Evolutionary conservation across 768 basidiomycete genomes (phyloP), one percentile per base, ranked within the genome.

Genomic region (Lentinula boryana): DNA sequence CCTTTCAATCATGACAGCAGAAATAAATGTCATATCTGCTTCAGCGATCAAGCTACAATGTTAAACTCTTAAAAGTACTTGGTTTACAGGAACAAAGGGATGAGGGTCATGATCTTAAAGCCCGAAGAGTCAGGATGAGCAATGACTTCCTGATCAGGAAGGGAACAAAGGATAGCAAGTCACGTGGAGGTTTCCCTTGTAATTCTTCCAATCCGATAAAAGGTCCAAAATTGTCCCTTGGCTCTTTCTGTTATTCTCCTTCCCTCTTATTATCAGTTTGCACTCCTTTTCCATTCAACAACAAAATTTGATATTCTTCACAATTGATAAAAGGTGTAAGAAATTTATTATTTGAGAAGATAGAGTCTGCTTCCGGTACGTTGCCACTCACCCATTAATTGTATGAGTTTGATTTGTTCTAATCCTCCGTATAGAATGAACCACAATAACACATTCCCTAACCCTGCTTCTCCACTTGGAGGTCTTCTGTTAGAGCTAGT

Each of bases 401-500:
- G 36, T 13, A 38, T 38, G 36, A 7, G 2, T n/a, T 27, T 49
- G 4, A 23, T 27, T 31, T 49, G 48, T 27, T 15, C 41, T 43
- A 13, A 38, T 9, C 8, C 13, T 3, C 13, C 16, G 12, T n/a
- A n/a, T 43, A 43, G 41, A 31, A 52, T 52, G 51, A 52, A 35
- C 33, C 13, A n/a, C 16, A 52, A 52, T 16, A 52, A 32, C 6
- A 4, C 41, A 16, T 56, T 43, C 38, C 33, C 38, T 27, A 6
- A 16, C 13, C 31, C 40, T 57, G 82, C 82, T 81, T 89, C 92
- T 51, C 89, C 91, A 23, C 95, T 93, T 71, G 88, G 93, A 64
- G 75, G 78, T 44, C 89, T 98, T 64, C 79, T 97, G 64, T 80
- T 78, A 60, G 94, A 98, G 70, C 81, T 98, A 58, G 88, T 91